These are phyloP conservation scores for Tuber borchii DNA, from an alignment of 495 filamentous ascomycete genomes.

Conservation along the genomic window DNA sequence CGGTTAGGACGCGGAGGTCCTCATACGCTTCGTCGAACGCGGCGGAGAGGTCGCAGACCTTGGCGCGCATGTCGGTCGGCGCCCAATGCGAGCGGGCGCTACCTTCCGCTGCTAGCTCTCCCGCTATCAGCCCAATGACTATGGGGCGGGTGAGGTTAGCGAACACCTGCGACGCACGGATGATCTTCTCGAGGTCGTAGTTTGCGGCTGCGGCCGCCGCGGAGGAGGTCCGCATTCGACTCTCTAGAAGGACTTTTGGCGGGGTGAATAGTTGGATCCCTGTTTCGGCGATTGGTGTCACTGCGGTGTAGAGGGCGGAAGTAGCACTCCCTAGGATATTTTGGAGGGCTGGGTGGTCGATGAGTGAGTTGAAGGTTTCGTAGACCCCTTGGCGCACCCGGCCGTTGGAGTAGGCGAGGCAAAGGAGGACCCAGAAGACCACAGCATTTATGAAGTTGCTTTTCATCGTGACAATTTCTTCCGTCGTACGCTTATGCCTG, in stretches of 20 bases:
- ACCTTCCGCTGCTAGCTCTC: neutral
- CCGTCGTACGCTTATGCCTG: neutral
- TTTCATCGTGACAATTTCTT: neutral
- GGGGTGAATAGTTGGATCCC: neutral
- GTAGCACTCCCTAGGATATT: neutral
- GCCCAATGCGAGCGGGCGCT: neutral
- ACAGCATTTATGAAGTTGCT: neutral
- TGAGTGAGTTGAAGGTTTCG: neutral
- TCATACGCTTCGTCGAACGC: neutral
- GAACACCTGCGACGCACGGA: neutral
- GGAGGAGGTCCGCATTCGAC: neutral
- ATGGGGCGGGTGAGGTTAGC: neutral
- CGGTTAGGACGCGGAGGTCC: neutral
- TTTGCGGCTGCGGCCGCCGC: neutral
- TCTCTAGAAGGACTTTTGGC: neutral
- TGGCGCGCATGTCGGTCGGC: neutral
- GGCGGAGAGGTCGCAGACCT: neutral
- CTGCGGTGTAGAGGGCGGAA: neutral
- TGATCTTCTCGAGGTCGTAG: neutral
- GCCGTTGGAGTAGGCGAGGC: neutral
- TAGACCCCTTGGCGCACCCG: neutral
- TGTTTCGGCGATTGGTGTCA: neutral
- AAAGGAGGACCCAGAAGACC: neutral
- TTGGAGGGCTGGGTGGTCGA: neutral
- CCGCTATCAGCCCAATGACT: neutral